Percentiles rank a stretch among this genome's conserved stretches.
These are phyloP conservation scores for Gonium pectorale DNA, from an alignment of 139 green algal genomes.

Conservation along the genomic window DNA sequence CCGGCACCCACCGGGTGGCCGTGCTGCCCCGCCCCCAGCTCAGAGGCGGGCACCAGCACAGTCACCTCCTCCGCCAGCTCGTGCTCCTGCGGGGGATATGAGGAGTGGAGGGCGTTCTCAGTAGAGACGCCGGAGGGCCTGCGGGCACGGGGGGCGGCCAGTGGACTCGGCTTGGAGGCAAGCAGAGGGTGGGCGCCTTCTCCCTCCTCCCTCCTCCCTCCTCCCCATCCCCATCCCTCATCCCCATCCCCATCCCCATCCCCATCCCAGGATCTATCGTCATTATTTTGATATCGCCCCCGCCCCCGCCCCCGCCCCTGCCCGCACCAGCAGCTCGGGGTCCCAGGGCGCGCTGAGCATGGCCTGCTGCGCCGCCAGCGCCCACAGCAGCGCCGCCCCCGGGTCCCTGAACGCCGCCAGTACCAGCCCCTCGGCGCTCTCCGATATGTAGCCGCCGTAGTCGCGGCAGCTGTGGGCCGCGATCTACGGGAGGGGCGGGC, in stretches of 20 bases:
- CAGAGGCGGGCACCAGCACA: not conserved
- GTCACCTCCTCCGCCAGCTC: constrained; percentile 30
- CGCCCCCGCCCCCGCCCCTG: not conserved
- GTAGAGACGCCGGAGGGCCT: no score
- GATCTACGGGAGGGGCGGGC: not conserved
- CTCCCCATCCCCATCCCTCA: not conserved
- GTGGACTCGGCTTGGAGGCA: no score
- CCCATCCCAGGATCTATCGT: not conserved
- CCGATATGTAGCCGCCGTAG: constrained; percentile 25
- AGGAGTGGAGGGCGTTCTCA: no score
- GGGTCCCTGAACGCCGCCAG: constrained; percentile 36
- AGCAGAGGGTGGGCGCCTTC: no score
- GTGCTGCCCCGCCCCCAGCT: not conserved
- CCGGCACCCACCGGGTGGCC: not conserved
- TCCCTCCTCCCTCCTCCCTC: not conserved
- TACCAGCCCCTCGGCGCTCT: constrained; percentile 37
- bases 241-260: not conserved
- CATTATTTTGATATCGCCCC: no score
- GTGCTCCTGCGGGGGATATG: no score
- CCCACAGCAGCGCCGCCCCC: constrained; percentile 33
- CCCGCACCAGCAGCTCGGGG: constrained; percentile 28
- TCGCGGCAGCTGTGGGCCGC: constrained; percentile 17
- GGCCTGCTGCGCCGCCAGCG: constrained; percentile 25
- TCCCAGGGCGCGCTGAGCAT: constrained; percentile 13
- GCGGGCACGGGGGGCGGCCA: no score